These are phyloP conservation scores for Kwoniella europaea DNA, from an alignment of 768 basidiomycete genomes.

Conservation along the genomic window DNA sequence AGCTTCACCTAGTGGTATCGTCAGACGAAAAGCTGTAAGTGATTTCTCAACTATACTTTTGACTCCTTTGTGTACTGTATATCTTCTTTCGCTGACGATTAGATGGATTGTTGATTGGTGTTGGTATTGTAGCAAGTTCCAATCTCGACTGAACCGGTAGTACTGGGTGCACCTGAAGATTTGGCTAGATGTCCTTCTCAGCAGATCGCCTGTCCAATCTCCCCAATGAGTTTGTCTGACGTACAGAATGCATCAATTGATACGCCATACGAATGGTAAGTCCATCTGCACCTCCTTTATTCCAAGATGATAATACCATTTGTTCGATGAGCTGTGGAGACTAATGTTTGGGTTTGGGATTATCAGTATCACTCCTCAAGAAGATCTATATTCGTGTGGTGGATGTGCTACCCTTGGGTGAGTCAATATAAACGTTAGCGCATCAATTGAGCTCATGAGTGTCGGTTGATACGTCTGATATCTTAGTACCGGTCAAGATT, in stretches of 20 bases:
- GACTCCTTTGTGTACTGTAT: conserved; percentile 1
- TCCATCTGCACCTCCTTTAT: background rate
- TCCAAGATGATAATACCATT: background rate
- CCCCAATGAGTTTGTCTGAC: background rate
- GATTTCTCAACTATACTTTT: background rate
- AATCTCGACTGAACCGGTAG: background rate
- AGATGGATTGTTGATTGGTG: background rate
- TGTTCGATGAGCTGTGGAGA: no score
- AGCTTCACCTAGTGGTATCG: background rate
- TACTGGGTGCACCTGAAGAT: conserved; percentile 22
- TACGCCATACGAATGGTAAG: conserved; percentile 32
- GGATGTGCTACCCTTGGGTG: conserved; percentile 35
- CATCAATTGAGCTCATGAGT: no score
- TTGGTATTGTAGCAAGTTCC: background rate
- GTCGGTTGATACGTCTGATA: no score
- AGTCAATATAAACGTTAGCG: background rate
- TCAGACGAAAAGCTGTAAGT: conserved; percentile 12
- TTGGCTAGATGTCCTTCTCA: conserved; percentile 27
- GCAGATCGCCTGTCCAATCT: conserved; percentile 32
- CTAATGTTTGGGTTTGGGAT: conserved; percentile 1
- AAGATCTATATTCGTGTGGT: conserved; percentile 40
- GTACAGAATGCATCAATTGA: conserved; percentile 1
- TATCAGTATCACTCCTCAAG: conserved; percentile 26
- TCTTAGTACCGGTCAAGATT: conserved; percentile 33
- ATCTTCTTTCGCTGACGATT: background rate